Base-by-base conservation (phyloP, 2,329 filamentous ascomycete species). In the Teratosphaeria epicoccoides region DNA sequence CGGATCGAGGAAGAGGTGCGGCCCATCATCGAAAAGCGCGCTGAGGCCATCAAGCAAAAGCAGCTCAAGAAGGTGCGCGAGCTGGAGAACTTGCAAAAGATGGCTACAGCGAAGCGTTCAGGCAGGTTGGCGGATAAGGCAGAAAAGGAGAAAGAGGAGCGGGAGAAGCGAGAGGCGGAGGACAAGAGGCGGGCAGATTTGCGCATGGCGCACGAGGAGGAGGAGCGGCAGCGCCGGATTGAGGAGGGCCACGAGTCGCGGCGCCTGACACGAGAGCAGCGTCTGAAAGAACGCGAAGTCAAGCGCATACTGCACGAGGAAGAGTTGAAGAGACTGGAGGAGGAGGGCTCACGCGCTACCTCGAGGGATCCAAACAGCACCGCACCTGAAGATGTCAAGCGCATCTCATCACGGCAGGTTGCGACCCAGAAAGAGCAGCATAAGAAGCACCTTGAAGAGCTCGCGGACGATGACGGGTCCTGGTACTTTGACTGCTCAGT, bases 401-500 rank as follows among this genome's bases (percentile, higher is more conserved):
- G 88, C 48, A 70, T 86, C 23, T 95, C 89, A 2, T 86, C 89
- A 61, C 82, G 89, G 49, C 83, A 86, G 51, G 78, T 90, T n/a
- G 84, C 88, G 63, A 82, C 82, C 3, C 86, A 93, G 66, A 87
- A 94, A 62, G 86, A 89, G 62, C 85, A 79, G 68, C 87, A 83
- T 57, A 84, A 85, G 66, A 83, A 83, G 66, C 87, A 87, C 28
- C 73, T 95, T 10, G 79, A 85, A 59, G 80, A 85, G 50, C 76
- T 95, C 23, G 79, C 70, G 3, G 70, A 82, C 20, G 77, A 83
- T 59, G 87, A 93, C 46, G 87, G 88, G 11, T 82, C 89, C 49
- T 97, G 93, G 93, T 79, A 88, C 37, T 98, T 98, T 61, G 93
- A 98, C 66, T 98, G 93, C 66, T 77, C 80, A 12, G 79, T 87